These are phyloP conservation scores for Naganishia antarctica DNA, from an alignment of 768 basidiomycete species.

Conservation along the genomic window DNA sequence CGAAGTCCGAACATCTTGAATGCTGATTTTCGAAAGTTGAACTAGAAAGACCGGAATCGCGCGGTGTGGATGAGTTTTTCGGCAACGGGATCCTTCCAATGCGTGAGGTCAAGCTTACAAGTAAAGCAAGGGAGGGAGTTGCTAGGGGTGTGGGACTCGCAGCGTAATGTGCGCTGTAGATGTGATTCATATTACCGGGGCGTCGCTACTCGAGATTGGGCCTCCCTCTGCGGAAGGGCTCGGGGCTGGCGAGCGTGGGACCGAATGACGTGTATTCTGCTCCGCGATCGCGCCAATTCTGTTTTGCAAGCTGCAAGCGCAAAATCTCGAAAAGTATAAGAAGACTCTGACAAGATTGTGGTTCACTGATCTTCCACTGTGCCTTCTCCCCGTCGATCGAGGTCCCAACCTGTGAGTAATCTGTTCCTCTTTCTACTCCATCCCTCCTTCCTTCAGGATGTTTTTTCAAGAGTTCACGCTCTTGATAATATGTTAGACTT, in stretches of 20 bases:
- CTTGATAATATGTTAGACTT: slow-evolving; percentile 22
- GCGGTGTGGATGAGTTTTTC: background rate
- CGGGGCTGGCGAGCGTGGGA: background rate
- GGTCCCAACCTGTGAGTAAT: background rate
- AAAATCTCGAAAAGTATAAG: background rate
- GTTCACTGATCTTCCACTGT: background rate
- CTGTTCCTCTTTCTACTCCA: background rate
- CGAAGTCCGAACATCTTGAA: slow-evolving; percentile 46
- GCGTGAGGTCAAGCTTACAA: background rate
- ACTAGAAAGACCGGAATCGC: background rate
- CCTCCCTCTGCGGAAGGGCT: slow-evolving; percentile 2
- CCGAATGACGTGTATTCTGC: slow-evolving; percentile 1
- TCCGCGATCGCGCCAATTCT: background rate
- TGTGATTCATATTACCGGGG: background rate
- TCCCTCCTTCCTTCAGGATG: slow-evolving; percentile 8
- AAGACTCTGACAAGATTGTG: background rate
- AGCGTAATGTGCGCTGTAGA: background rate
- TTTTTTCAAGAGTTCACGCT: slow-evolving; percentile 17
- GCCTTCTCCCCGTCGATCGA: background rate
- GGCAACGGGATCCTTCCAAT: background rate
- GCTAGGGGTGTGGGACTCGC: background rate
- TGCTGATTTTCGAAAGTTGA: background rate
- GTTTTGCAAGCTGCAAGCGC: background rate
- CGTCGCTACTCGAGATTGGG: background rate
- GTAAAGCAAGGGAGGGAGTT: background rate